These are phyloP conservation scores for Yamadazyma insecticola DNA, from an alignment of 805 yeast genomes.

Conservation along the genomic window DNA sequence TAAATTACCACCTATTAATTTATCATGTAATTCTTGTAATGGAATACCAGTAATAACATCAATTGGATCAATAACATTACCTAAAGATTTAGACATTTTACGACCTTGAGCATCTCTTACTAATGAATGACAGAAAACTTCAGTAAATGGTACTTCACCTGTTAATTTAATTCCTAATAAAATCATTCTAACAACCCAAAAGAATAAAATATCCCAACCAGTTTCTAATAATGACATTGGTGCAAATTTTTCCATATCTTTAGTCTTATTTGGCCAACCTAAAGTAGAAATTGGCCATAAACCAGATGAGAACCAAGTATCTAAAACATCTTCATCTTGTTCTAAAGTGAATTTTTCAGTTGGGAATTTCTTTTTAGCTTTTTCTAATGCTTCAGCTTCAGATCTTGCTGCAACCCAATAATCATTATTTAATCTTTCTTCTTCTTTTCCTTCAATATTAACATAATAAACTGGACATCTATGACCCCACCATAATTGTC, in stretches of 20 bases:
- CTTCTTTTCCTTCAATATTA: constrained; percentile 68
- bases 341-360: constrained; percentile 69
- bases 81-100: constrained; percentile 96
- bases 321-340: constrained; percentile 97
- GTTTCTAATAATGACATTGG: constrained; percentile 96
- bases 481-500: constrained; percentile 94
- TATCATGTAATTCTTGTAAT: constrained; percentile 71
- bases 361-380: constrained; percentile 66
- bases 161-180: constrained; percentile 86
- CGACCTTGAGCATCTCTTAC: constrained; percentile 99
- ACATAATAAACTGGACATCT: constrained; percentile 95
- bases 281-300: constrained; percentile 96
- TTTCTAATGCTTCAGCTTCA: constrained; percentile 75
- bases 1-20: constrained; percentile 75
- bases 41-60: constrained; percentile 91
- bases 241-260: constrained; percentile 71
- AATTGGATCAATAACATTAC: constrained; percentile 93
- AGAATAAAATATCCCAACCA: constrained; percentile 98
- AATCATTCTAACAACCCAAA: constrained; percentile 98
- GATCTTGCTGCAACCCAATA: constrained; percentile 92
- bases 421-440: constrained; percentile 56
- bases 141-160: constrained; percentile 88
- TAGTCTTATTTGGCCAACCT: constrained; percentile 87
- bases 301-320: constrained; percentile 98
- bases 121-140: constrained; percentile 96